These are phyloP conservation scores for Stemphylium lycopersici DNA, from an alignment of 2,329 filamentous ascomycete genomes.

Conservation along the genomic window DNA sequence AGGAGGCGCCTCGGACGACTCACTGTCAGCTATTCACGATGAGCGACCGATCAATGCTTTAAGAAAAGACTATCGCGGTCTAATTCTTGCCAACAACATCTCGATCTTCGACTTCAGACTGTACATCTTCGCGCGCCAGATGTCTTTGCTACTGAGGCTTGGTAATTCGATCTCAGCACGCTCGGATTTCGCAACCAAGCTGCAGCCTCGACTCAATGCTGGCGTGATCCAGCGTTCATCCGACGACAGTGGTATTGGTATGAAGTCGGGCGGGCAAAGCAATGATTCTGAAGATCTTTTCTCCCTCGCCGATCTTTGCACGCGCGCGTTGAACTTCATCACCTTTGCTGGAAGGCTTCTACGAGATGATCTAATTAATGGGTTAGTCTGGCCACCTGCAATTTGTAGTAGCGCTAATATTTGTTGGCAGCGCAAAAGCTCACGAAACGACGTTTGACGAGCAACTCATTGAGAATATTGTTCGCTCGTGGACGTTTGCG, in stretches of 20 bases:
- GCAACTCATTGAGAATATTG: slow-evolving; percentile 72
- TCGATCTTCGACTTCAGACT: slow-evolving; percentile 94
- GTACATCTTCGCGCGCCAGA: slow-evolving; percentile 91
- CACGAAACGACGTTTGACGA: slow-evolving; percentile 42
- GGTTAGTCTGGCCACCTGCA: slow-evolving; percentile 48
- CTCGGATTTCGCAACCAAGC: slow-evolving; percentile 49
- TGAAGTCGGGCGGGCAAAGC: slow-evolving; percentile 21
- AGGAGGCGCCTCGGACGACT: slow-evolving; percentile 7
- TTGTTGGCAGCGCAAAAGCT: slow-evolving; percentile 36
- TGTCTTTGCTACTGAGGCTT: slow-evolving; percentile 78
- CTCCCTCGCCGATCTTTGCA: slow-evolving; percentile 85
- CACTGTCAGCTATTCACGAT: slow-evolving; percentile 32
- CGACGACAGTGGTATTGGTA: slow-evolving; percentile 42
- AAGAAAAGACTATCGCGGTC: slow-evolving; percentile 82
- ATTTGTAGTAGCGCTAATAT: slow-evolving; percentile 21
- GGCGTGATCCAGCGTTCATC: slow-evolving; percentile 34
- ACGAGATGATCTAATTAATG: slow-evolving; percentile 75
- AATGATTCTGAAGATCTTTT: slow-evolving; percentile 75
- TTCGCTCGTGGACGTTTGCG: slow-evolving; percentile 79
- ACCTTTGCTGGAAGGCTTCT: slow-evolving; percentile 79
- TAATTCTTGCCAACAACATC: slow-evolving; percentile 93
- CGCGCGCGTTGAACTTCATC: slow-evolving; percentile 82
- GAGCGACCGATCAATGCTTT: slow-evolving; percentile 46
- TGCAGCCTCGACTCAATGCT: slow-evolving; percentile 36
- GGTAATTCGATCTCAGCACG: slow-evolving; percentile 66